phyloP scores from a whole-genome alignment of 2,329 filamentous ascomycete species.

The Microsporum ferrugineum region DNA sequence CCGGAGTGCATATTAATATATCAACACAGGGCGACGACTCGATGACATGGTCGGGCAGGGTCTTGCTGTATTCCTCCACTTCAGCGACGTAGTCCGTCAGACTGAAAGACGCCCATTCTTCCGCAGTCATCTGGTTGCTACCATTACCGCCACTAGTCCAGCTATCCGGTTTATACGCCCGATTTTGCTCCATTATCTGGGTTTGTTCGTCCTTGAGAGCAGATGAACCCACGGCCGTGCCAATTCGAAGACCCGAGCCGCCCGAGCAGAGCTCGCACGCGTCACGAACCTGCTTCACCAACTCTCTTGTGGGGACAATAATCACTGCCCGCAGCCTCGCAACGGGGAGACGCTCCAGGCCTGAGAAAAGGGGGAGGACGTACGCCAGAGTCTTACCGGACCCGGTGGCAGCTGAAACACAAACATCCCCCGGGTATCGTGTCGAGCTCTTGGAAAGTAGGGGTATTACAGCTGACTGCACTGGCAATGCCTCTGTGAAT shows the following conservation, averaged over 20 bases:
- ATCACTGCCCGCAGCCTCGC: slow-evolving; percentile 67
- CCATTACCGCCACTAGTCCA: slow-evolving; percentile 18
- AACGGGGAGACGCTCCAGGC: slow-evolving; percentile 52
- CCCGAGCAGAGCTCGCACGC: slow-evolving; percentile 62
- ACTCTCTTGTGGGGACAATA: slow-evolving; percentile 79
- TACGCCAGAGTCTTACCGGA: slow-evolving; percentile 95
- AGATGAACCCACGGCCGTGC: slow-evolving; percentile 71
- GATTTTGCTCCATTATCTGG: slow-evolving; percentile 51
- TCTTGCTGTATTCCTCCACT: slow-evolving; percentile 28
- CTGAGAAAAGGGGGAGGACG: slow-evolving; percentile 70
- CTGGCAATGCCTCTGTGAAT: slow-evolving; percentile 61
- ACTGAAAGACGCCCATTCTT: slow-evolving; percentile 39
- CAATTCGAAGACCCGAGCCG: slow-evolving; percentile 64
- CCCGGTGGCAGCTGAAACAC: slow-evolving; percentile 85
- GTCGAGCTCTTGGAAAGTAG: slow-evolving; percentile 58
- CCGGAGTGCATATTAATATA: slow-evolving; percentile 81
- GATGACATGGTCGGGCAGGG: slow-evolving; percentile 52
- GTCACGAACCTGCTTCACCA: slow-evolving; percentile 75
- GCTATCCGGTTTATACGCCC: slow-evolving; percentile 51
- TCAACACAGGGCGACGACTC: slow-evolving; percentile 63
- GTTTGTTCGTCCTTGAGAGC: slow-evolving; percentile 56
- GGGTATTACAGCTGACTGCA: slow-evolving; percentile 70
- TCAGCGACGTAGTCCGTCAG: slow-evolving; percentile 36
- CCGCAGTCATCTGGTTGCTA: slow-evolving; percentile 27
- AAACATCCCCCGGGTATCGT: slow-evolving; percentile 60